Conservation (phyloP, 345 rosid genomes). For the Garcia nutans region DNA sequence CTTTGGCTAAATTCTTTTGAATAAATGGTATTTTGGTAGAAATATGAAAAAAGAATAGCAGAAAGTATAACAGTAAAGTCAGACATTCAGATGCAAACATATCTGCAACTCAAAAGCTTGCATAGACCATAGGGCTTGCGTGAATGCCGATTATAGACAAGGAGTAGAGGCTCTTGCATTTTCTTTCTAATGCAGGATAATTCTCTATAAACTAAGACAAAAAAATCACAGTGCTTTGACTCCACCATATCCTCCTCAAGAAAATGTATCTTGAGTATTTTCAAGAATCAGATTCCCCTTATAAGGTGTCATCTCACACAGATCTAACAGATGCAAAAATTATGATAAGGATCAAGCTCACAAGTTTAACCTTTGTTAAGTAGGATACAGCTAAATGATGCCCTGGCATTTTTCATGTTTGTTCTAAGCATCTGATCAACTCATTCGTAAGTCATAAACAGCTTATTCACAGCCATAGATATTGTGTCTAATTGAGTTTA, state of each 20-base stretch:
- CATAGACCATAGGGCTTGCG: background rate
- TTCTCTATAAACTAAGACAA: background rate
- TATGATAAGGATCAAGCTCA: background rate
- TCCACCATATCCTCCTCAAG: conserved; percentile 8
- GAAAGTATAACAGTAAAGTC: too few species aligned
- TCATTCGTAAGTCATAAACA: background rate
- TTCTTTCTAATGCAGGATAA: background rate
- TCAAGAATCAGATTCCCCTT: background rate
- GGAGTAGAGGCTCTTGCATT: background rate
- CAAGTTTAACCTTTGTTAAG: background rate
- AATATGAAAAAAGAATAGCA: background rate
- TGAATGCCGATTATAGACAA: background rate
- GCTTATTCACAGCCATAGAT: background rate
- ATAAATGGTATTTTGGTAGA: background rate
- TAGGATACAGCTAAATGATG: background rate
- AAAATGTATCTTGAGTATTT: background rate
- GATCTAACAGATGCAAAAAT: background rate
- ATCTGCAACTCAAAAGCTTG: background rate
- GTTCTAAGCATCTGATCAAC: background rate
- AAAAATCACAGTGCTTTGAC: background rate
- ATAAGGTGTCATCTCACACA: background rate
- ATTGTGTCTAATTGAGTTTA: conserved; percentile 3
- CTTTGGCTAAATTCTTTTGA: background rate
- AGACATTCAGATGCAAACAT: background rate
- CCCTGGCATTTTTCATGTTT: background rate